Evolutionary conservation across 2,329 filamentous ascomycete genomes (phyloP).

Genomic region (Alternaria rosae): DNA sequence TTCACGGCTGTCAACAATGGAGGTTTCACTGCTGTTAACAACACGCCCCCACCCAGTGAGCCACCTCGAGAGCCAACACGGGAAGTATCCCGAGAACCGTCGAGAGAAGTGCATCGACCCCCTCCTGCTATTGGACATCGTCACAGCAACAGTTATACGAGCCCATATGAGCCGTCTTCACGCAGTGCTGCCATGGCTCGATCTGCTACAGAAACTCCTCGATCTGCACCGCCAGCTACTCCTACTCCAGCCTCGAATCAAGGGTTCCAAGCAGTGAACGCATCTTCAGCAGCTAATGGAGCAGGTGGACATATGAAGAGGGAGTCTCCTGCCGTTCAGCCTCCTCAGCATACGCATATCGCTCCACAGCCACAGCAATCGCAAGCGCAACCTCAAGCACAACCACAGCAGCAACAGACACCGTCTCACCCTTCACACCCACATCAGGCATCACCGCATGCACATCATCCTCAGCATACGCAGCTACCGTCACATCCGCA

Average conservation of each 20-base stretch:
- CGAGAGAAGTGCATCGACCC: constrained; percentile 16
- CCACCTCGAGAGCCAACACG: constrained; percentile 18
- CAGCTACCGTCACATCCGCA: constrained; percentile 25
- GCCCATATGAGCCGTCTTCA: constrained; percentile 39
- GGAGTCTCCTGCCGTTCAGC: constrained; percentile 30
- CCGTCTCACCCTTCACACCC: constrained; percentile 10
- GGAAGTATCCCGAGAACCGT: constrained; percentile 22
- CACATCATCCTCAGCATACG: constrained; percentile 16
- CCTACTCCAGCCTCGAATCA: constrained; percentile 13
- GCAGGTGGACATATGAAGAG: constrained; percentile 24
- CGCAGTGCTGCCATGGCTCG: constrained; percentile 18
- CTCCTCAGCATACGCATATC: constrained; percentile 25
- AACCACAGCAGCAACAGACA: constrained; percentile 17
- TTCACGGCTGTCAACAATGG: constrained; percentile 37
- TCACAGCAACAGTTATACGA: constrained; percentile 35
- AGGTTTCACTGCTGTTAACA: constrained; percentile 37
- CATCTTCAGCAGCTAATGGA: constrained; percentile 23
- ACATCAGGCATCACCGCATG: constrained; percentile 13
- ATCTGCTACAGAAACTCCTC: constrained; percentile 19
- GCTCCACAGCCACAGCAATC: constrained; percentile 28
- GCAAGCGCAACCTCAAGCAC: constrained; percentile 7
- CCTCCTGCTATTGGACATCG: constrained; percentile 19
- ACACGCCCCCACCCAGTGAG: constrained; percentile 20
- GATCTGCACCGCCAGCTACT: constrained; percentile 21
- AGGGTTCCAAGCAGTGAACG: constrained; percentile 21